Percentiles rank a stretch among this genome's conserved stretches.
Conservation (phyloP, 2,329 filamentous ascomycete species). For the Monilinia fructigena region DNA sequence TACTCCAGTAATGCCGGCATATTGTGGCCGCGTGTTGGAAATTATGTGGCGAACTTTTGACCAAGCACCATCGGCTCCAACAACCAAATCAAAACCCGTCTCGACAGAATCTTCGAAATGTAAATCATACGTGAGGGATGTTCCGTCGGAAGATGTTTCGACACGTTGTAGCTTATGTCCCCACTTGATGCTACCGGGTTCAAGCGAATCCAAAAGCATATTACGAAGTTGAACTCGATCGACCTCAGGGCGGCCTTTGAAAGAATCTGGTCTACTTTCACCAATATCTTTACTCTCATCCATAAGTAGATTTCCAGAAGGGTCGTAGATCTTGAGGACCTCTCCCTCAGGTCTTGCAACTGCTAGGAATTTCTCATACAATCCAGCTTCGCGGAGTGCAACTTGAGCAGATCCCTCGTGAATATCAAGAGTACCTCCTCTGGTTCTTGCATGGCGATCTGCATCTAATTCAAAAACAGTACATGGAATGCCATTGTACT, state of each 20-base stretch:
- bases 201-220: slow-evolving; percentile 33
- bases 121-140: slow-evolving; percentile 15
- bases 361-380: slow-evolving; percentile 34
- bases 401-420: slow-evolving; percentile 37
- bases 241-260: slow-evolving; percentile 32
- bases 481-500: slow-evolving; percentile 33
- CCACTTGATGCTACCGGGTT: slow-evolving; percentile 35
- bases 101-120: slow-evolving; percentile 24
- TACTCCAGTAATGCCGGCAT: slow-evolving; percentile 25
- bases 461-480: slow-evolving; percentile 39
- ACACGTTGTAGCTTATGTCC: slow-evolving; percentile 25
- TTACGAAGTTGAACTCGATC: slow-evolving; percentile 34
- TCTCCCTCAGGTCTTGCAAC: slow-evolving; percentile 34
- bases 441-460: slow-evolving; percentile 18
- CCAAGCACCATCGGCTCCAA: slow-evolving; percentile 45
- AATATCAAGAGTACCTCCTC: slow-evolving; percentile 50
- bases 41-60: slow-evolving; percentile 41
- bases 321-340: slow-evolving; percentile 30
- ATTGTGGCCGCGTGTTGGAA: slow-evolving; percentile 25
- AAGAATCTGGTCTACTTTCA: slow-evolving; percentile 21
- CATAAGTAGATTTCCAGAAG: slow-evolving; percentile 35
- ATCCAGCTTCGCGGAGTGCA: slow-evolving; percentile 36
- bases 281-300: slow-evolving; percentile 28
- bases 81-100: slow-evolving; percentile 41
- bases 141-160: slow-evolving; percentile 34